Base-by-base conservation (phyloP, 202 grass and related monocot species). In the Carex sylvatica region DNA sequence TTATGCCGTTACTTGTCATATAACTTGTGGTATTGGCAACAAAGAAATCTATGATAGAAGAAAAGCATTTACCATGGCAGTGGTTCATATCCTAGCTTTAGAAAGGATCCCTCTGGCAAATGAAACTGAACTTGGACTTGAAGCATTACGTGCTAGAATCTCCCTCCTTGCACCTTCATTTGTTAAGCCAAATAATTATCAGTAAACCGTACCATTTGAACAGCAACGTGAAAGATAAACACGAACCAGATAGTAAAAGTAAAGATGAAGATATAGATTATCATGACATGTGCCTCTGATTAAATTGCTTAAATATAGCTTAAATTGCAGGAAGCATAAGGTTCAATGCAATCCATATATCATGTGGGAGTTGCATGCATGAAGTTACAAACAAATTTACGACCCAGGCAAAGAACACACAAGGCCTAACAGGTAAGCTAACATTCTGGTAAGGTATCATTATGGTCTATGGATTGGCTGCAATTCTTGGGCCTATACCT, bases 71-170 rank as follows among this genome's bases (percentile, higher is more conserved):
- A 82, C 80, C 62, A 69, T 33, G 35, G 6, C 8, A 59, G 28
- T 77, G 52, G 9, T 3, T 70, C 80, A 42, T 33, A 82, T 70
- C 80, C 80, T 82, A 67, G 63, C 63, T 82, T 82, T 69, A 82
- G 46, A 44, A 82, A 26, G 49, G 24, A 82, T 82, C 12, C 9
- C 61, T 38, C 80, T 82, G 2, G 23, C 61, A 70, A 82, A 82
- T 70, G 80, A 36, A 82, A 82, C 24, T 36, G 44, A 35, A 54
- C 3, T 82, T 67, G 80, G 46, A 53, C 47, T 36, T 56, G 80
- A 69, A 82, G 46, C 47, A 69, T 64, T 2, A 9, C 2, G 15
- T 38, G 80, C 46, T 82, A n/a, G 14, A 82, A 54, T 51, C 36
- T 46, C 15, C 19, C 58, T 70, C 44, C 14, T 54, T 30, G 28